Conservation (phyloP, 129 eudicot genomes). For the Artemisia tridentata region DNA sequence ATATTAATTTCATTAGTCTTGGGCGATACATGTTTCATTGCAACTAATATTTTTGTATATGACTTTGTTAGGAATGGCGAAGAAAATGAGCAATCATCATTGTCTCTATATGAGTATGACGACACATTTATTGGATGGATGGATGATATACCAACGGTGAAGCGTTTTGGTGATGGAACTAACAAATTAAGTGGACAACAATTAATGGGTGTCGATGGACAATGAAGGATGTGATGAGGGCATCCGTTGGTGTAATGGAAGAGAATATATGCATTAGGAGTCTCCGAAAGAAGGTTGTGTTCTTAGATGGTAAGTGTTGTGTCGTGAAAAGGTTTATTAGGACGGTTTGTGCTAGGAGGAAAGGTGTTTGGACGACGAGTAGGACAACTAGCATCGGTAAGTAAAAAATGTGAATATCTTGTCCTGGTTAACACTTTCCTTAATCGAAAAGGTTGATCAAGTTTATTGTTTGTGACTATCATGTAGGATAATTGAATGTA, state of each 20-base stretch:
- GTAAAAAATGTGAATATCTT: constrained; percentile 36
- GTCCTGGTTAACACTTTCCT: constrained; percentile 41
- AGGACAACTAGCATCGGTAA: constrained; percentile 24
- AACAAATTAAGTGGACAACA: constrained; percentile 28
- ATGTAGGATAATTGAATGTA: too few species aligned
- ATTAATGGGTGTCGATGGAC: constrained; percentile 39
- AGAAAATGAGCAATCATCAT: constrained; percentile 39
- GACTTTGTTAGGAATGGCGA: constrained; percentile 5
- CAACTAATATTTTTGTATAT: not conserved
- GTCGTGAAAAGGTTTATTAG: constrained; percentile 45
- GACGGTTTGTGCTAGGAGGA: constrained; percentile 26
- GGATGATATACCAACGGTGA: constrained; percentile 34
- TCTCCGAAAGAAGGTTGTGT: constrained; percentile 42
- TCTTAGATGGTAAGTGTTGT: constrained; percentile 35
- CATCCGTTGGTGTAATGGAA: constrained; percentile 49
- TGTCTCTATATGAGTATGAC: constrained; percentile 40
- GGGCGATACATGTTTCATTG: not conserved
- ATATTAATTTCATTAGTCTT: not conserved
- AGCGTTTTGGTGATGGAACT: constrained; percentile 6
- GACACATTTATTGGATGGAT: constrained; percentile 38
- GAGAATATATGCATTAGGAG: constrained; percentile 39
- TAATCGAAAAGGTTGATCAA: constrained; percentile 48
- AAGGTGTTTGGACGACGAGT: constrained; percentile 40
- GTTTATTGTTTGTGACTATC: constrained; percentile 50
- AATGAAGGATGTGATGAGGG: constrained; percentile 52